Evolutionary conservation across 805 yeast species (phyloP), one percentile per base, ranked within the genome.

Genomic region (Candida peoriensis): DNA sequence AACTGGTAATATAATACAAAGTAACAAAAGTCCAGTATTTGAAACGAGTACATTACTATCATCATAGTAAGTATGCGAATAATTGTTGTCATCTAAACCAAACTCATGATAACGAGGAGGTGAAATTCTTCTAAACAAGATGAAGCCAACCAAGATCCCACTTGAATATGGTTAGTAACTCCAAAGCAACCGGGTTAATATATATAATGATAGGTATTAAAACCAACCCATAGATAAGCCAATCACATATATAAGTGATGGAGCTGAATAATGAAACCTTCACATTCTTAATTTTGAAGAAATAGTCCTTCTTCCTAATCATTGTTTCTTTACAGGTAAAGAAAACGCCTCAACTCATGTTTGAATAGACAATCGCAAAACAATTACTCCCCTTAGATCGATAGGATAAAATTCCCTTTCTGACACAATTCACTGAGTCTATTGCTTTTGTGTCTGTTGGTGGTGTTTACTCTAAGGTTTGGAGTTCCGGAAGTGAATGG

Each of bases 41-140:
- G 68, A 63, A 2, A 64, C 49, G 21, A 55, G 44, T 0, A 64
- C 53, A 1, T 42, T 18, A 11, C 22, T 3, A 36, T 68, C 72
- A 3, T 55, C 47, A 21, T 55, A 52, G 42, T 63, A 63, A 0
- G 58, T 46, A 38, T 63, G 50, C 57, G 65, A 54, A 4, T 65
- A 31, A 3, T 43, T 33, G 1, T 47, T 40, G 38, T 67, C 68
- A n/a, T 31, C 34, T 2, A 64, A 30, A 43, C 58, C 61, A 40
- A 70, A 70, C 34, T 68, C 72, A 31, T 62, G 61, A 18, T 49
- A 57, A 19, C 64, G 47, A 5, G 75, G 75, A 2, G 57, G 50
- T 2, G 52, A 46, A 8, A 46, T 36, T 2, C 50, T 17, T 12
- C 72, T 68, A 46, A 57, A 65, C 10, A 54, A 20, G 11, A 60